Evolutionary conservation across 1,284 basidiomycete species (phyloP).

Genomic region (Ceratobasidium sp.): DNA sequence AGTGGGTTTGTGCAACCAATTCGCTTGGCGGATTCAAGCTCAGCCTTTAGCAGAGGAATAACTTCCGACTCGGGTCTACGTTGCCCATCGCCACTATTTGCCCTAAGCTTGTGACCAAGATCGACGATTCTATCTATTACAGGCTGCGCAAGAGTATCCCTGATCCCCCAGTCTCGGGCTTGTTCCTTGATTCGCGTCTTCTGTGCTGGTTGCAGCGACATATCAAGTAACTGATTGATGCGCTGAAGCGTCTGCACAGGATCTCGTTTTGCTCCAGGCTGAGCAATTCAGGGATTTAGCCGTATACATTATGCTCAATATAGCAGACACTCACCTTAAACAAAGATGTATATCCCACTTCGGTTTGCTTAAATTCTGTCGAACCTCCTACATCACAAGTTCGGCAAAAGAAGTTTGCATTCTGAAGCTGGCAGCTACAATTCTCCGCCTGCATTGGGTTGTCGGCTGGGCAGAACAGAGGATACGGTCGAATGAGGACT

Average conservation of each 20-base stretch:
- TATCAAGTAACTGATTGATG: slow-evolving; percentile 1
- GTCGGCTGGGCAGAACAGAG: slow-evolving; percentile 32
- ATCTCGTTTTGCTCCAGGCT: slow-evolving; percentile 1
- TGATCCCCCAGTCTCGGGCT: slow-evolving; percentile 28
- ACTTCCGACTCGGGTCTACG: background rate
- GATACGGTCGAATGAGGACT: slow-evolving; percentile 47
- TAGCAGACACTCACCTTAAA: slow-evolving; percentile 43
- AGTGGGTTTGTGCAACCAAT: slow-evolving; percentile 7
- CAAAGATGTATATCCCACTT: slow-evolving; percentile 42
- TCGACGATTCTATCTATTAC: background rate
- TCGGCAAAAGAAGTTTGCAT: slow-evolving; percentile 41
- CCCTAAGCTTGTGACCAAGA: background rate
- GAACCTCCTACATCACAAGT: slow-evolving; percentile 45
- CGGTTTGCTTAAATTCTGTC: slow-evolving; percentile 23
- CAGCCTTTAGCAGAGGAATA: background rate
- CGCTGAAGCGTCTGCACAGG: background rate
- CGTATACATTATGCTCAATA: too few relatives aligned
- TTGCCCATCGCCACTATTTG: background rate
- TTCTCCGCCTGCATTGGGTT: slow-evolving; percentile 48
- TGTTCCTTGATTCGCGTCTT: slow-evolving; percentile 19
- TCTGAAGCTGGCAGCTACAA: slow-evolving; percentile 19
- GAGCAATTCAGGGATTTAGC: too few relatives aligned
- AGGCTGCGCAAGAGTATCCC: slow-evolving; percentile 13
- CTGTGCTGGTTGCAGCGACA: background rate
- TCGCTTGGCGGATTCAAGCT: background rate